phyloP scores from a whole-genome alignment of 2,329 filamentous ascomycete species.

The Pestalotiopsis sp. region DNA sequence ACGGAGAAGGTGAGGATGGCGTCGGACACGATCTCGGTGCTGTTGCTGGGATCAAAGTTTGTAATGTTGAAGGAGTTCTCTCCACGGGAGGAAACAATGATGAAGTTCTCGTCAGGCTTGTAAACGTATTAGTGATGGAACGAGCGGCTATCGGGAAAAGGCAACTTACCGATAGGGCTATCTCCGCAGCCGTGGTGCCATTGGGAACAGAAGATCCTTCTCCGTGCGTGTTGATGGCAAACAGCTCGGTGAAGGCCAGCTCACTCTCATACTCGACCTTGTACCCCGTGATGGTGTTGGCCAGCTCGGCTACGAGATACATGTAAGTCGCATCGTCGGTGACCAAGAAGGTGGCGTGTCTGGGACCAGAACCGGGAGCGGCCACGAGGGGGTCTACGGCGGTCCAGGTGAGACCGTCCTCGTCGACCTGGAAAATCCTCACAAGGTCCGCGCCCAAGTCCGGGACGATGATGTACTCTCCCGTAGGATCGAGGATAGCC shows the following conservation, averaged over 20 bases:
- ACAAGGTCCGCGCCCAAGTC: slow-evolving; percentile 51
- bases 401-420: slow-evolving; percentile 42
- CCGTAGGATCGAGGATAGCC: slow-evolving; percentile 14
- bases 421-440: slow-evolving; percentile 55
- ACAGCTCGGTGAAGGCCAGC: slow-evolving; percentile 47
- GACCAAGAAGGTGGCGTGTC: slow-evolving; percentile 62
- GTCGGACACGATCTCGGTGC: slow-evolving; percentile 54
- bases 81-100: slow-evolving; percentile 68
- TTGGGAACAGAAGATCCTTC: slow-evolving; percentile 38
- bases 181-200: slow-evolving; percentile 53
- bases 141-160: slow-evolving; percentile 18
- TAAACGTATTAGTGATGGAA: slow-evolving; percentile 24
- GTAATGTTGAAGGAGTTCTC: slow-evolving; percentile 54
- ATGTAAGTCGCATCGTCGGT: slow-evolving; percentile 47
- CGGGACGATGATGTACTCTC: slow-evolving; percentile 12
- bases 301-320: slow-evolving; percentile 63
- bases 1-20: slow-evolving; percentile 65
- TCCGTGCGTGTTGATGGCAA: slow-evolving; percentile 48
- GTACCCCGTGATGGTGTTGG: slow-evolving; percentile 57
- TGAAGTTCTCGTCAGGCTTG: slow-evolving; percentile 59
- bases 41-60: slow-evolving; percentile 44
- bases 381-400: slow-evolving; percentile 40
- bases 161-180: slow-evolving; percentile 54
- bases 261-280: slow-evolving; percentile 50
- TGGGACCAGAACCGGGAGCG: slow-evolving; percentile 59